These are phyloP conservation scores for Colletotrichum endophyticum DNA, from an alignment of 2,329 filamentous ascomycete genomes.

Conservation along the genomic window DNA sequence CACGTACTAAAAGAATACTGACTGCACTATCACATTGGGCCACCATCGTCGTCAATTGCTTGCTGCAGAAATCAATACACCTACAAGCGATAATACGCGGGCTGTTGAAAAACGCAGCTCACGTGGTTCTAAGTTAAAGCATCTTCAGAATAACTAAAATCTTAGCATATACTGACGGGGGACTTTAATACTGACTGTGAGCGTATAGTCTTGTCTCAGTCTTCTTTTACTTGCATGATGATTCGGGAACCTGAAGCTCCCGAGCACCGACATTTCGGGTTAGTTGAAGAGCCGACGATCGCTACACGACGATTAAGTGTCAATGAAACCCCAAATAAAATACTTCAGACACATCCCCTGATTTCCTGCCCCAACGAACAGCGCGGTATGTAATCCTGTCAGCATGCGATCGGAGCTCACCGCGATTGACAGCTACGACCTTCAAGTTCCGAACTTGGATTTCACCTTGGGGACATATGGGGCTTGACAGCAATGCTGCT, in stretches of 20 bases:
- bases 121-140: background rate
- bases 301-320: background rate
- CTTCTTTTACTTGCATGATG: background rate
- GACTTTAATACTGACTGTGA: rapidly evolving
- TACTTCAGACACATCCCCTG: background rate
- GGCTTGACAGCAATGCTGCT: background rate
- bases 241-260: background rate
- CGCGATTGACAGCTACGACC: background rate
- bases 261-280: background rate
- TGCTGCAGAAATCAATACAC: background rate
- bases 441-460: background rate
- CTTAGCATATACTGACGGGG: background rate
- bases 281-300: background rate
- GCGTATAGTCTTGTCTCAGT: background rate
- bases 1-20: rapidly evolving
- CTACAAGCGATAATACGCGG: background rate
- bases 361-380: background rate
- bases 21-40: rapidly evolving
- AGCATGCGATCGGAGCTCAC: background rate
- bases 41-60: background rate
- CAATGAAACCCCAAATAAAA: background rate
- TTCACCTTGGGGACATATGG: background rate
- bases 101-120: background rate
- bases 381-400: background rate
- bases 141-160: background rate